Conservation (phyloP, 1,284 basidiomycete species). For the Singerocomus inundabilis region DNA sequence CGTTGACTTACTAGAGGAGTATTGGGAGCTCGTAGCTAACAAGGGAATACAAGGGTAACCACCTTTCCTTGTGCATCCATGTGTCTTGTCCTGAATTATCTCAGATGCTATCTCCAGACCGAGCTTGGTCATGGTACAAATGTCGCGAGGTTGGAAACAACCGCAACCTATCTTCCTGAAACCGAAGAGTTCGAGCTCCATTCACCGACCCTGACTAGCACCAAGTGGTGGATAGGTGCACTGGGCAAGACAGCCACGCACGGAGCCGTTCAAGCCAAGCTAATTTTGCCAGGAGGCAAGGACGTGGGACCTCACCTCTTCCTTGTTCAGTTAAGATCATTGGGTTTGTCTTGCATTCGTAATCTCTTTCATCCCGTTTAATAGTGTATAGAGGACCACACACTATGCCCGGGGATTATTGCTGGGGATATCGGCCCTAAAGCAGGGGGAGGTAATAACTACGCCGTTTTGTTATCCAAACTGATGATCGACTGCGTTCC, state of each 20-base stretch:
- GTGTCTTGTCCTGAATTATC: neutral
- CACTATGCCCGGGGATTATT: constrained; percentile 57
- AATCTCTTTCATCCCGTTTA: neutral
- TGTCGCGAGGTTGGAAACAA: constrained; percentile 71
- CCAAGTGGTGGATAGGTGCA: constrained; percentile 83
- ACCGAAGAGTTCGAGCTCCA: constrained; percentile 73
- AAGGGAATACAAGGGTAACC: constrained; percentile 59
- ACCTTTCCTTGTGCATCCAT: neutral
- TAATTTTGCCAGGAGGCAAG: constrained; percentile 63
- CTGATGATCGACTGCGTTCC: neutral
- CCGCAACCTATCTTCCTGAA: constrained; percentile 70
- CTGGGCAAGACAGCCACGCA: constrained; percentile 76
- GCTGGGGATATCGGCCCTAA: constrained; percentile 66
- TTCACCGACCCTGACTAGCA: constrained; percentile 73
- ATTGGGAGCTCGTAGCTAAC: constrained; percentile 46
- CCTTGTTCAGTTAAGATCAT: constrained; percentile 63
- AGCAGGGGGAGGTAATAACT: constrained; percentile 40
- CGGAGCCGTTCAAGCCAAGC: constrained; percentile 74
- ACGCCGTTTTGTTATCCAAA: neutral
- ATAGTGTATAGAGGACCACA: constrained; percentile 51
- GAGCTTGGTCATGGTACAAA: constrained; percentile 79
- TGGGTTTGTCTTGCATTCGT: constrained; percentile 39
- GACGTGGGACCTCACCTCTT: constrained; percentile 78
- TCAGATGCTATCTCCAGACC: constrained; percentile 67
- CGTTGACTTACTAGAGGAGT: constrained; percentile 47